phyloP scores from a whole-genome alignment of 75 land plant genomes.

The Ceratopteris richardii region DNA sequence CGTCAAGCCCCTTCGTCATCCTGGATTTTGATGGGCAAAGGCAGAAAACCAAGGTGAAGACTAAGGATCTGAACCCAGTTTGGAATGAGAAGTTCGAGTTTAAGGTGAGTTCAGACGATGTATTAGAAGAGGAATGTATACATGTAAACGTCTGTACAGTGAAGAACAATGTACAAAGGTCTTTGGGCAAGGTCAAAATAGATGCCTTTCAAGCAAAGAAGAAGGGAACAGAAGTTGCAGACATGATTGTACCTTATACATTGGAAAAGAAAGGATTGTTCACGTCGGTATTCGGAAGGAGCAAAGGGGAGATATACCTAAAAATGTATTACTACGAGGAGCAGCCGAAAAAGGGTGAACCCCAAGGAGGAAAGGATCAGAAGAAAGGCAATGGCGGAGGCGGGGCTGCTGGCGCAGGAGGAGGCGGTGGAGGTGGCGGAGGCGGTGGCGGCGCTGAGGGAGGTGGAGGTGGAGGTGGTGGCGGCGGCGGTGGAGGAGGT shows the following conservation, averaged over 20 bases:
- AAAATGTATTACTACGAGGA: slow-evolving; percentile 56
- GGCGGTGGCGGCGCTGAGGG: slow-evolving; percentile 5
- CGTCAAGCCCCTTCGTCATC: slow-evolving; percentile 61
- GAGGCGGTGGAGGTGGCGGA: not conserved
- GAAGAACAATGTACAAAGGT: slow-evolving; percentile 12
- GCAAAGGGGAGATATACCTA: slow-evolving; percentile 59
- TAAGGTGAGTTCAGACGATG: slow-evolving; percentile 39
- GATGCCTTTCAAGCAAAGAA: slow-evolving; percentile 40
- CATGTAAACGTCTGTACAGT: slow-evolving; percentile 55
- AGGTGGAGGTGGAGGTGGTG: not conserved
- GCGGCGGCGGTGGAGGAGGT: slow-evolving; percentile 3
- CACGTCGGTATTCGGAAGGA: slow-evolving; percentile 21
- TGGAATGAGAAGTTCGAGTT: slow-evolving; percentile 79
- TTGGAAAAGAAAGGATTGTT: slow-evolving; percentile 63
- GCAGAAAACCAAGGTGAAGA: slow-evolving; percentile 41
- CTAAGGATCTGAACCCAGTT: slow-evolving; percentile 51
- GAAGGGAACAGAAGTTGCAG: slow-evolving; percentile 50
- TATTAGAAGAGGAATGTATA: slow-evolving; percentile 52
- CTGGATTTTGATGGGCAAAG: slow-evolving; percentile 72
- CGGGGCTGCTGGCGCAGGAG: not conserved
- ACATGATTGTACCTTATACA: slow-evolving; percentile 44
- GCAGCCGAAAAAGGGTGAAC: slow-evolving; percentile 2
- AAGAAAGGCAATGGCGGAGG: not conserved
- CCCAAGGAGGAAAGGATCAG: not conserved
- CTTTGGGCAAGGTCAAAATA: slow-evolving; percentile 56